Evolutionary conservation across 257 asterid species (phyloP).

Genomic region (Verbena officinalis): DNA sequence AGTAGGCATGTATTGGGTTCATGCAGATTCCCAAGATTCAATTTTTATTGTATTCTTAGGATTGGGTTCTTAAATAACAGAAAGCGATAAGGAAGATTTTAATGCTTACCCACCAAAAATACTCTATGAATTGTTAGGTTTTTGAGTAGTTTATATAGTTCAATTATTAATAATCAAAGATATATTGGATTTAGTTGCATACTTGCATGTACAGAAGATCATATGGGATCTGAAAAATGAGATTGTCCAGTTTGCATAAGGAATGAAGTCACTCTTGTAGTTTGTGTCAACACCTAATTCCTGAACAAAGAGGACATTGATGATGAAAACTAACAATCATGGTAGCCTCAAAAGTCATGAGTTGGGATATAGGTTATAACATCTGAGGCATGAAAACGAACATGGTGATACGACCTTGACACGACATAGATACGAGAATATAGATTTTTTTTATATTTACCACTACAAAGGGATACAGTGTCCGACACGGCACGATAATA

Average conservation of each 20-base stretch:
- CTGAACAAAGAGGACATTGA: slow-evolving; percentile 21
- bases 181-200: too few relatives aligned
- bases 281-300: slow-evolving; percentile 32
- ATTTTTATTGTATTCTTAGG: not conserved
- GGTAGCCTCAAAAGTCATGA: slow-evolving; percentile 16
- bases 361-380: not conserved
- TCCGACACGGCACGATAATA: too few relatives aligned
- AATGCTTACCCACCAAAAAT: slow-evolving; percentile 31
- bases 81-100: not conserved
- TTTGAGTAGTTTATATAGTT: slow-evolving; percentile 1
- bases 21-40: slow-evolving; percentile 39
- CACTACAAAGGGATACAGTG: too few relatives aligned
- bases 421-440: too few relatives aligned
- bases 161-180: slow-evolving; percentile 4
- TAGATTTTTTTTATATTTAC: too few relatives aligned
- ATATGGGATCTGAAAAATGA: slow-evolving; percentile 20
- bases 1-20: slow-evolving; percentile 11
- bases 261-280: slow-evolving; percentile 25
- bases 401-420: too few relatives aligned
- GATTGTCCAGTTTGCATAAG: slow-evolving; percentile 22
- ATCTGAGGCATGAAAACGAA: too few relatives aligned
- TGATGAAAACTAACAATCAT: slow-evolving; percentile 26
- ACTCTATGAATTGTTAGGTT: slow-evolving; percentile 4
- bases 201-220: slow-evolving; percentile 15
- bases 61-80: slow-evolving; percentile 1